phyloP scores from a whole-genome alignment of 129 eudicot genomes.

The Smallanthus sonchifolius region DNA sequence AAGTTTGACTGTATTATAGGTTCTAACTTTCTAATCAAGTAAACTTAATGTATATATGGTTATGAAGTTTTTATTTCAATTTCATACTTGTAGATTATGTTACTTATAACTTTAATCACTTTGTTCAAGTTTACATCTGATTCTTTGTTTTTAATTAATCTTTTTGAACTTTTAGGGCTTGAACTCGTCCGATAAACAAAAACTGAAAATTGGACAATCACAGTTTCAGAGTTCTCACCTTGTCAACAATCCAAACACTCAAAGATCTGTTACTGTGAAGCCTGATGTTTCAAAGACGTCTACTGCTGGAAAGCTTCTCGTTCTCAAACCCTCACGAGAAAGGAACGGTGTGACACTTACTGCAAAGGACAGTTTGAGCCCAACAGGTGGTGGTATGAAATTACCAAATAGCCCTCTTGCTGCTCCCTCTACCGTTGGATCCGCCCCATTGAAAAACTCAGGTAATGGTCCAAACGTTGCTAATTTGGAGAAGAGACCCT shows the following conservation, averaged over 20 bases:
- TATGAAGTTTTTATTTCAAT: background rate
- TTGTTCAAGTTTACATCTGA: background rate
- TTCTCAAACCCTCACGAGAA: conserved; percentile 78
- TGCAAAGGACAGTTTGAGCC: conserved; percentile 58
- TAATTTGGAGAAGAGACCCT: conserved; percentile 50
- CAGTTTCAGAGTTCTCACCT: conserved; percentile 43
- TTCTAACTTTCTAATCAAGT: background rate
- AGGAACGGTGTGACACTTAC: conserved; percentile 53
- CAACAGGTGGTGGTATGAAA: conserved; percentile 38
- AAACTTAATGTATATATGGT: background rate
- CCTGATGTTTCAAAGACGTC: conserved; percentile 51
- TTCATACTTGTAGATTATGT: background rate
- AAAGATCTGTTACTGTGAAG: conserved; percentile 47
- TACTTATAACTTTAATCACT: background rate
- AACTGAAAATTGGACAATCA: conserved; percentile 50
- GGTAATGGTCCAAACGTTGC: conserved; percentile 22
- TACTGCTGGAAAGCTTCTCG: conserved; percentile 53
- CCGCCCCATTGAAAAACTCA: conserved; percentile 34
- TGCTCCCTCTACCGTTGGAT: conserved; percentile 35
- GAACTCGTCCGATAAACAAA: conserved; percentile 62
- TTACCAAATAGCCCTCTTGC: conserved; percentile 35
- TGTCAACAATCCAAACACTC: conserved; percentile 40
- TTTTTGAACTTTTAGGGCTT: conserved; percentile 38
- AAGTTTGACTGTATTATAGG: background rate
- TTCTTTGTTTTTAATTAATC: background rate